Percentiles rank a stretch among this genome's conserved stretches.
Conservation (phyloP, 768 basidiomycete species). For the Boletus barrowsii region DNA sequence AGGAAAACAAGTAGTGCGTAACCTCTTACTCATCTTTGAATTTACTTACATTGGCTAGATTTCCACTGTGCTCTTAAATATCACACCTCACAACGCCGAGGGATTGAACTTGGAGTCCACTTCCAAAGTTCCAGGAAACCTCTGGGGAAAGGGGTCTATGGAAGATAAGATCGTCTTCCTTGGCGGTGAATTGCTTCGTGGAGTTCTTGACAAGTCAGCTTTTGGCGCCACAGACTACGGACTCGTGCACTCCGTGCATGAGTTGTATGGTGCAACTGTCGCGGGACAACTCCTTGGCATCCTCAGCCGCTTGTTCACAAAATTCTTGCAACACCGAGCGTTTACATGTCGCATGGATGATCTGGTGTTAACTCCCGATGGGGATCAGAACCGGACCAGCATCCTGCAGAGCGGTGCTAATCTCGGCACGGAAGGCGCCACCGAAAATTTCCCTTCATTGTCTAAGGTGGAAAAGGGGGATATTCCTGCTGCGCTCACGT, state of each 20-base stretch:
- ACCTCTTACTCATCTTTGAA: background rate
- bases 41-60: slow-evolving; percentile 50
- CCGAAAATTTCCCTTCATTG: slow-evolving; percentile 86
- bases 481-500: slow-evolving; percentile 52
- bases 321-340: slow-evolving; percentile 93
- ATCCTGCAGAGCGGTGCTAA: slow-evolving; percentile 65
- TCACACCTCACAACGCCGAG: slow-evolving; percentile 73
- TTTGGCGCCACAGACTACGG: slow-evolving; percentile 96
- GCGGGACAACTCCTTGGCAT: slow-evolving; percentile 92
- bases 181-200: slow-evolving; percentile 90
- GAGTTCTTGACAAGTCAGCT: slow-evolving; percentile 94
- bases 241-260: slow-evolving; percentile 94
- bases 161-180: slow-evolving; percentile 89
- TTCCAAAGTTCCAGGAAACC: slow-evolving; percentile 82
- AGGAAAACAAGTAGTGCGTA: slow-evolving; percentile 89
- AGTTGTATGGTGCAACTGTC: slow-evolving; percentile 85
- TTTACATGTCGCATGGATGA: slow-evolving; percentile 99
- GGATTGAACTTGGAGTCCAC: slow-evolving; percentile 85
- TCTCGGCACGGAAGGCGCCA: slow-evolving; percentile 83
- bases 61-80: slow-evolving; percentile 89
- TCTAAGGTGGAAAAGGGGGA: slow-evolving; percentile 47
- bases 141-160: slow-evolving; percentile 77
- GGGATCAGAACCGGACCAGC: slow-evolving; percentile 64
- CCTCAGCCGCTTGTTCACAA: slow-evolving; percentile 92
- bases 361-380: slow-evolving; percentile 80